These are phyloP conservation scores for Aspergillus steynii DNA, from an alignment of 495 filamentous ascomycete species.

Conservation along the genomic window DNA sequence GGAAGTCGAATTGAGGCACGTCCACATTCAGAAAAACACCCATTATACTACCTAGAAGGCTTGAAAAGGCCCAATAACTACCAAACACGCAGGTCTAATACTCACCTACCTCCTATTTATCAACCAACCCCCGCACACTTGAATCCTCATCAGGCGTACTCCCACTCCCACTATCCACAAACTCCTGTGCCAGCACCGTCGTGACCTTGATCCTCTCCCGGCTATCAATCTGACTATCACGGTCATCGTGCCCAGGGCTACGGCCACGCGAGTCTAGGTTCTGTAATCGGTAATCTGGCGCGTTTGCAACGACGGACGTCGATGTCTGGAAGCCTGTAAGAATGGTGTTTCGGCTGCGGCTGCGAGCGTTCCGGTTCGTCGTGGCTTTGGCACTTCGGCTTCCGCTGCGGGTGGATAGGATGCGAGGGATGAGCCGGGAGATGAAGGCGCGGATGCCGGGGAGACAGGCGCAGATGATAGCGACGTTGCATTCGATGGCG, in stretches of 20 bases:
- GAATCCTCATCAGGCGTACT: slow-evolving; percentile 18
- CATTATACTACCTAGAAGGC: too few relatives aligned
- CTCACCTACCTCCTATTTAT: slow-evolving; percentile 5
- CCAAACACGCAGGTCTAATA: too few relatives aligned
- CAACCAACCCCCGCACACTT: slow-evolving; percentile 32
- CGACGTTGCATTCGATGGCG: slow-evolving; percentile 56
- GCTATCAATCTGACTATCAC: not conserved
- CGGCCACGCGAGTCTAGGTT: not conserved
- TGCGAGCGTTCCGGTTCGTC: slow-evolving; percentile 19
- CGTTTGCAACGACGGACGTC: slow-evolving; percentile 20
- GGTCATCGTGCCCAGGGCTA: not conserved
- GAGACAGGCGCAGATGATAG: slow-evolving; percentile 58
- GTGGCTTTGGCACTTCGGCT: slow-evolving; percentile 29
- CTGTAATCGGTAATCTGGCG: slow-evolving; percentile 25
- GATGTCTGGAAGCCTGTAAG: slow-evolving; percentile 26
- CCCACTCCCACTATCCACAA: slow-evolving; percentile 4
- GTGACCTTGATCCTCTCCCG: slow-evolving; percentile 31
- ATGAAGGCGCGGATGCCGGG: slow-evolving; percentile 56
- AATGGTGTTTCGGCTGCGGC: slow-evolving; percentile 17
- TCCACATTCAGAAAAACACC: too few relatives aligned
- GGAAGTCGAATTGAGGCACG: too few relatives aligned
- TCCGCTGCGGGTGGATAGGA: slow-evolving; percentile 36
- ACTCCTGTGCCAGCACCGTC: slow-evolving; percentile 33
- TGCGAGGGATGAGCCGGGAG: slow-evolving; percentile 35
- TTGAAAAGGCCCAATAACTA: too few relatives aligned